These are phyloP conservation scores for Syncephalastrum contaminatum DNA, from an alignment of 371 early-diverging fungal species.

Conservation along the genomic window DNA sequence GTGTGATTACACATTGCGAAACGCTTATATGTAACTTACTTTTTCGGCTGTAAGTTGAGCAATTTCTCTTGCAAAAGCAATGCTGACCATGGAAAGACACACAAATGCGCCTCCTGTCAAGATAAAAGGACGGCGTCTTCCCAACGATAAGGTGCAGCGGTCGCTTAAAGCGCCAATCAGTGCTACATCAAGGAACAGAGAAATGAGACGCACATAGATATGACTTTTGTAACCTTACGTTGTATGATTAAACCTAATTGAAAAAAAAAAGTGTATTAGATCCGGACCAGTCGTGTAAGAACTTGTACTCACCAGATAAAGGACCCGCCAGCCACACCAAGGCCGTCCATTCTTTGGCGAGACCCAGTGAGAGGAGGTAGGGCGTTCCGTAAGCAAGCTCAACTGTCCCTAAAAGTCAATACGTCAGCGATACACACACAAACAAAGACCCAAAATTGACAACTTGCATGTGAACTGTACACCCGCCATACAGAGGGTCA, in stretches of 20 bases:
- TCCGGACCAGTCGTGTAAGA: conserved; percentile 13
- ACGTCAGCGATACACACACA: too few relatives aligned
- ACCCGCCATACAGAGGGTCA: conserved; percentile 65
- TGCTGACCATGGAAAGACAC: conserved; percentile 55
- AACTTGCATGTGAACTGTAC: conserved; percentile 65
- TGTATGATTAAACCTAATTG: conserved; percentile 10
- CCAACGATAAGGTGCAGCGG: conserved; percentile 46
- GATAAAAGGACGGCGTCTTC: conserved; percentile 59
- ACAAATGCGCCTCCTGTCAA: conserved; percentile 54
- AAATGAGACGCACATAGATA: conserved; percentile 9
- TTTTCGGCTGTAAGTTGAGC: conserved; percentile 18
- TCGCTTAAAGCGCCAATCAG: conserved; percentile 65
- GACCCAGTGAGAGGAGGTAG: conserved; percentile 65
- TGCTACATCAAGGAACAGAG: background rate
- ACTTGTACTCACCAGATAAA: conserved; percentile 51
- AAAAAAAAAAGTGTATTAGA: too few relatives aligned
- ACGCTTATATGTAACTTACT: too few relatives aligned
- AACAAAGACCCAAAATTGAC: too few relatives aligned
- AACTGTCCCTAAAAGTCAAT: conserved; percentile 58
- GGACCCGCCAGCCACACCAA: conserved; percentile 84
- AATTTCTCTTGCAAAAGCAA: conserved; percentile 65
- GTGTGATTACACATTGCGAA: too few relatives aligned
- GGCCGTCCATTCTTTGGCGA: conserved; percentile 64
- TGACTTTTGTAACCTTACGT: conserved; percentile 4
- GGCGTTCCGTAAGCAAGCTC: conserved; percentile 75